phyloP scores from a whole-genome alignment of 768 basidiomycete genomes.

The Hypholoma fasciculare region DNA sequence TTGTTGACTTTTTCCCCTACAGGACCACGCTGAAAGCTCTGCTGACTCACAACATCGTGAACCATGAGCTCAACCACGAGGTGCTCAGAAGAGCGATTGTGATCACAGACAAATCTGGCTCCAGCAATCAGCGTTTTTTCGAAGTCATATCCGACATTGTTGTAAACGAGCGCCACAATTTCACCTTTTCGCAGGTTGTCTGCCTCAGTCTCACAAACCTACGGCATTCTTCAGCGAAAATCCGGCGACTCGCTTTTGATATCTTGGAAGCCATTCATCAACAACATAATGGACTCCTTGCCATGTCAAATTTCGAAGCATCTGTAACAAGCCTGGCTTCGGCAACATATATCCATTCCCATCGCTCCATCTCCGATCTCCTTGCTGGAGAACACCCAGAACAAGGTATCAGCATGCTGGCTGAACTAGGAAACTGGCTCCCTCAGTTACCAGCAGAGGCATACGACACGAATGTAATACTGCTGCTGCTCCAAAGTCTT shows the following conservation, averaged over 20 bases:
- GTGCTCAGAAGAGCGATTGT: constrained; percentile 72
- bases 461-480: constrained; percentile 42
- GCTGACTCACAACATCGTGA: constrained; percentile 55
- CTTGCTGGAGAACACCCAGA: constrained; percentile 77
- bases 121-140: constrained; percentile 70
- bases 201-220: constrained; percentile 86
- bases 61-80: constrained; percentile 60
- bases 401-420: constrained; percentile 62
- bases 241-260: constrained; percentile 76
- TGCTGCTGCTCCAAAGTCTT: constrained; percentile 74
- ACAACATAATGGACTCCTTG: constrained; percentile 62
- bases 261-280: constrained; percentile 75
- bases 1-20: constrained; percentile 7
- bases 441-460: constrained; percentile 56
- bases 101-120: constrained; percentile 47
- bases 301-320: constrained; percentile 74
- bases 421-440: constrained; percentile 74
- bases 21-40: constrained; percentile 81
- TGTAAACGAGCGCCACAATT: constrained; percentile 55
- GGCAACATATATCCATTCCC: constrained; percentile 78
- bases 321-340: constrained; percentile 70
- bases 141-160: constrained; percentile 76
- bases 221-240: constrained; percentile 62
- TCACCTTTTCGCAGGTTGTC: constrained; percentile 71
- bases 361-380: constrained; percentile 73